Conservation (phyloP, 1,139 yeast genomes). For the Suhomyces choctaworum region DNA sequence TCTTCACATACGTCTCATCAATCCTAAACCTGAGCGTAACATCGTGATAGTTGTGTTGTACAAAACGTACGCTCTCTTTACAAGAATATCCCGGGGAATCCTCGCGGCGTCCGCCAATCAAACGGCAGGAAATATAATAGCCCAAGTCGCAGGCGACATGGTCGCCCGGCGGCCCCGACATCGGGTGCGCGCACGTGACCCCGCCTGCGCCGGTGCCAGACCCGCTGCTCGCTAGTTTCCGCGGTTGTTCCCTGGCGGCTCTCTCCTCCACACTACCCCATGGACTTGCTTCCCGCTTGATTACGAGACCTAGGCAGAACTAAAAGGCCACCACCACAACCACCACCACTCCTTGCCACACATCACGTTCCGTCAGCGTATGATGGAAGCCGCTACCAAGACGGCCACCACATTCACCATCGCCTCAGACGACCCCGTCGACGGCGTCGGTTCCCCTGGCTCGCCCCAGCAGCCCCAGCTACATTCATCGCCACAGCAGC, state of each 20-base stretch:
- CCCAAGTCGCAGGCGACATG: conserved; percentile 7
- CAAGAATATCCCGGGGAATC: conserved; percentile 15
- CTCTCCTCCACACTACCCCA: conserved; percentile 12
- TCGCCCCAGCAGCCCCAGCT: no score
- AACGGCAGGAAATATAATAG: conserved; percentile 9
- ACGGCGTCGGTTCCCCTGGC: conserved; percentile 2
- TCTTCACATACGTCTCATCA: conserved; percentile 21
- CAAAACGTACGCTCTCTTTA: no score
- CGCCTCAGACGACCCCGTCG: conserved; percentile 7
- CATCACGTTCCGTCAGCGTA: background rate
- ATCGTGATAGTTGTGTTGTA: no score
- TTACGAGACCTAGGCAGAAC: background rate
- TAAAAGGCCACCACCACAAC: background rate
- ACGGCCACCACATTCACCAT: conserved; percentile 13
- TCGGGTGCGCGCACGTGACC: background rate
- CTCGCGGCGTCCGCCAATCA: conserved; percentile 11
- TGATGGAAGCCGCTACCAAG: conserved; percentile 6
- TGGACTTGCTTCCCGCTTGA: conserved; percentile 1
- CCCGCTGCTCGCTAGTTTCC: background rate
- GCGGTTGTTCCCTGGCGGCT: background rate
- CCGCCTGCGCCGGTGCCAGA: no score
- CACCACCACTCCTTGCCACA: background rate
- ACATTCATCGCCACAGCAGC: no score
- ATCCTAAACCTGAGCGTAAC: conserved; percentile 22
- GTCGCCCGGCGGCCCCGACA: background rate